phyloP scores from a whole-genome alignment of 305 asterid genomes.

The Fraxinus baroniana region DNA sequence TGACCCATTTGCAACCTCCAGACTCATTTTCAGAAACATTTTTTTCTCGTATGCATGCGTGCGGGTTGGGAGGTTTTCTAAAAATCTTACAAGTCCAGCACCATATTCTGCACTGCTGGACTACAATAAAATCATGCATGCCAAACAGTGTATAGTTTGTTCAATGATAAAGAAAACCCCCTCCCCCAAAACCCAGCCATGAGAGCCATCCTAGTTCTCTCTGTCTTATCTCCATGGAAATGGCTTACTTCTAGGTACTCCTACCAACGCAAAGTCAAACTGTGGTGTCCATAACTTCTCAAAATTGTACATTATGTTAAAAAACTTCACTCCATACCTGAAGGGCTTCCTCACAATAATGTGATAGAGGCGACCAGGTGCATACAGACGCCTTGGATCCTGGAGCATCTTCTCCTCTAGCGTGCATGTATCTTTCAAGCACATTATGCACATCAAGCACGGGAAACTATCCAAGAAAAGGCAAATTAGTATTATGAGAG shows the following conservation, averaged over 20 bases:
- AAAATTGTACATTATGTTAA: not conserved
- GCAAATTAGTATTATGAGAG: conserved; percentile 13
- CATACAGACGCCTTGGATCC: conserved; percentile 95
- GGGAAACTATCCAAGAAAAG: conserved; percentile 65
- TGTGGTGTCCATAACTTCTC: not conserved
- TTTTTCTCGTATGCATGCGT: not conserved
- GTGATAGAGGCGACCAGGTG: conserved; percentile 99
- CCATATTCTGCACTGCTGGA: not conserved
- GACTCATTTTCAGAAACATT: not conserved
- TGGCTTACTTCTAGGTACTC: not conserved
- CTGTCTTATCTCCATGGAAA: not conserved
- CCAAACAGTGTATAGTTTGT: not conserved
- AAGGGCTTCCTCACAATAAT: conserved; percentile 84
- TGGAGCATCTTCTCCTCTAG: conserved; percentile 85
- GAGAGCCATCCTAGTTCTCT: not conserved
- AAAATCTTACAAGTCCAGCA: not conserved
- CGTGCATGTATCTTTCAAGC: conserved; percentile 95
- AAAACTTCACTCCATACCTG: conserved; percentile 48
- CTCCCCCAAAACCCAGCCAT: not conserved
- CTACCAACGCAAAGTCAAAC: not conserved
- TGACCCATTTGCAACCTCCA: not conserved
- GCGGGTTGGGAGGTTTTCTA: not conserved
- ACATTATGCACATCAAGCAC: conserved; percentile 87
- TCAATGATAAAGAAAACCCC: not conserved
- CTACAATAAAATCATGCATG: not conserved